These are phyloP conservation scores for Gynandropsis gynandra DNA, from an alignment of 345 rosid genomes.

Conservation along the genomic window DNA sequence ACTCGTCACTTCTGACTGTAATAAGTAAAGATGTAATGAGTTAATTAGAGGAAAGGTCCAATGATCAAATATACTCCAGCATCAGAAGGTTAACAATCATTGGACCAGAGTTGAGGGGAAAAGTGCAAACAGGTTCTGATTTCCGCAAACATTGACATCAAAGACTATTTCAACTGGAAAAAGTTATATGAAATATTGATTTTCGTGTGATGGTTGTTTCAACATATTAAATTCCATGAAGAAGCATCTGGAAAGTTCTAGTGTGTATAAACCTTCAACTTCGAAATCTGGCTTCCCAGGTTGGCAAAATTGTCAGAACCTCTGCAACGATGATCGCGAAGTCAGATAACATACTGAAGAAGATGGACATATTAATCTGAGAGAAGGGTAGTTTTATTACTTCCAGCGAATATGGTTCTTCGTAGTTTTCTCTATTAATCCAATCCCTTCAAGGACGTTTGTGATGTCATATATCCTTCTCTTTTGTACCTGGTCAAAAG, in stretches of 20 bases:
- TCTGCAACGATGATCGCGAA: constrained; percentile 32
- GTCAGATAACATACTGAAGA: constrained; percentile 21
- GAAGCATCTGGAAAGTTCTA: neutral
- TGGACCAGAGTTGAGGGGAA: too few relatives aligned
- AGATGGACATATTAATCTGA: neutral
- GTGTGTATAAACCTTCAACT: constrained; percentile 39
- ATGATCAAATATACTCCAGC: neutral
- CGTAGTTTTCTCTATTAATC: constrained; percentile 71
- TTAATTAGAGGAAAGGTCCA: neutral
- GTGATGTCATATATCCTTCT: constrained; percentile 87
- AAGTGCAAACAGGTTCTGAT: neutral
- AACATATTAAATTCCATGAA: constrained; percentile 11
- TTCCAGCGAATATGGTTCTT: constrained; percentile 78
- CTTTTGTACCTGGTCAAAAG: constrained; percentile 57
- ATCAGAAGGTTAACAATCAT: too few relatives aligned
- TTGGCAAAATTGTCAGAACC: constrained; percentile 43
- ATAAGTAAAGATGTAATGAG: constrained; percentile 1
- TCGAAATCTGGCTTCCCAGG: constrained; percentile 37
- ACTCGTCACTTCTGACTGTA: constrained; percentile 50
- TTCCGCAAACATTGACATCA: neutral
- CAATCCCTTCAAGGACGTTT: constrained; percentile 80
- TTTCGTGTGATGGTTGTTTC: constrained; percentile 10
- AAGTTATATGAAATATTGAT: neutral
- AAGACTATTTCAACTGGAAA: neutral
- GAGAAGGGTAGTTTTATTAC: constrained; percentile 31